Base-by-base conservation (phyloP, 371 early-diverging fungal species). In the Apophysomyces sp. region DNA sequence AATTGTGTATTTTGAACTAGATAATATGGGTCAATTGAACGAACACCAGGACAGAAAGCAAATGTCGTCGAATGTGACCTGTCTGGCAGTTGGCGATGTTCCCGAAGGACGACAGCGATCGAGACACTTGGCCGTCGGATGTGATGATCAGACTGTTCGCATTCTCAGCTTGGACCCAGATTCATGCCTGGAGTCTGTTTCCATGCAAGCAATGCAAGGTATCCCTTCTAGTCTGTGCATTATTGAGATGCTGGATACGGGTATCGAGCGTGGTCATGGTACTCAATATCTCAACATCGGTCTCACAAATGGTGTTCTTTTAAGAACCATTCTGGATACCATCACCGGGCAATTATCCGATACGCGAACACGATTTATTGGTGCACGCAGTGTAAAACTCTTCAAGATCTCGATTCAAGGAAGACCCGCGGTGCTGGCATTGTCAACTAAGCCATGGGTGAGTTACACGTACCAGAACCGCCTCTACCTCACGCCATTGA, bases 1-100 rank as follows among this genome's bases (percentile, higher is more conserved):
- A 58, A 71, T 95, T 7, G 90, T 95, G 0, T 97, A 95, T 68
- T 96, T 99, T 79, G 98, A 98, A 80, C 77, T 98, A 54, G 95
- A 98, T 69, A 76, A 80, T 39, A 80, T 82, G 63, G 93, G 94
- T 24, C 88, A 93, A 64, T 75, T 98, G 65, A 91, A 93, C 64
- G 98, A 98, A 71, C 92, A 86, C 66, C 89, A 90, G 52, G 91
- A 93, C 21, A 84, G 91, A 6, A 85, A 86, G 39, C 88, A 87
- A 51, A 88, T 93, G 81, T 68, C 87, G 3, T 77, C 89, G 29
- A 84, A 85, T 29, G 84, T 95, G 28, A 86, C 89, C 1, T 84
- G 91, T 57, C 68, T 98, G 53, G 83, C 92, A 15, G 68, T 99
- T 55, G 91, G 94, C 2, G 86, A 86, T 12, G 86, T 97, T 13